phyloP scores from a whole-genome alignment of 495 filamentous ascomycete species.

The Trichoderma reesei region DNA sequence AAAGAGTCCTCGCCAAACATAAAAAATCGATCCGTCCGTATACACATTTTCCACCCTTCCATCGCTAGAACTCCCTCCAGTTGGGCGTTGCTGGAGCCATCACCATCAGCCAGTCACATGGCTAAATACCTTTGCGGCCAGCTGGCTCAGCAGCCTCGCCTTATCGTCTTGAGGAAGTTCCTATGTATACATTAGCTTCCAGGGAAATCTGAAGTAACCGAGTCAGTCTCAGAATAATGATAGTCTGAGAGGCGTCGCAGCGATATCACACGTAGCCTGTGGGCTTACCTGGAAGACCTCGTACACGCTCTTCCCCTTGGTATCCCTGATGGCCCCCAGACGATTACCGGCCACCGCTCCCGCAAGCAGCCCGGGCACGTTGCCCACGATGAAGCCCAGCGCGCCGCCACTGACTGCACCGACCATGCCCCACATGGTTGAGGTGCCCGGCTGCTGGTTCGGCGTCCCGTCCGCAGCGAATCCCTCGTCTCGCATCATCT shows the following conservation, averaged over 20 bases:
- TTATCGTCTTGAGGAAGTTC: slow-evolving; percentile 75
- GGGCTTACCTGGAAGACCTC: slow-evolving; percentile 57
- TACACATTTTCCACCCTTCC: slow-evolving; percentile 14
- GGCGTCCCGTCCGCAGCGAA: slow-evolving; percentile 52
- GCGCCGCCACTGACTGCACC: slow-evolving; percentile 83
- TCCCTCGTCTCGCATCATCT: slow-evolving; percentile 94
- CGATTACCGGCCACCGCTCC: slow-evolving; percentile 90
- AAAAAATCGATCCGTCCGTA: background rate
- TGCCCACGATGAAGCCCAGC: slow-evolving; percentile 89
- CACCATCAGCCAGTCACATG: slow-evolving; percentile 31
- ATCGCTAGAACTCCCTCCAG: too few relatives aligned
- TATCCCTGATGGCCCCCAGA: slow-evolving; percentile 77
- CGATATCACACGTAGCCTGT: background rate
- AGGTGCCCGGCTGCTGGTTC: slow-evolving; percentile 37
- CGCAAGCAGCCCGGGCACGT: slow-evolving; percentile 78
- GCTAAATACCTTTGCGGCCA: slow-evolving; percentile 64
- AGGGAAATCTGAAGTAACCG: background rate
- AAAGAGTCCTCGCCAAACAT: background rate
- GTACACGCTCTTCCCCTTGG: slow-evolving; percentile 91
- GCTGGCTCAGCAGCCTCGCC: slow-evolving; percentile 62
- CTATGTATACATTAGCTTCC: slow-evolving; percentile 13
- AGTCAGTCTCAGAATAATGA: background rate
- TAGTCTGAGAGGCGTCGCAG: slow-evolving; percentile 5
- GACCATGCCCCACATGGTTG: slow-evolving; percentile 76
- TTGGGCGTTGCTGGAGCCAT: background rate